Evolutionary conservation across 768 basidiomycete species (phyloP).

Genomic region (Kwoniella sp.): DNA sequence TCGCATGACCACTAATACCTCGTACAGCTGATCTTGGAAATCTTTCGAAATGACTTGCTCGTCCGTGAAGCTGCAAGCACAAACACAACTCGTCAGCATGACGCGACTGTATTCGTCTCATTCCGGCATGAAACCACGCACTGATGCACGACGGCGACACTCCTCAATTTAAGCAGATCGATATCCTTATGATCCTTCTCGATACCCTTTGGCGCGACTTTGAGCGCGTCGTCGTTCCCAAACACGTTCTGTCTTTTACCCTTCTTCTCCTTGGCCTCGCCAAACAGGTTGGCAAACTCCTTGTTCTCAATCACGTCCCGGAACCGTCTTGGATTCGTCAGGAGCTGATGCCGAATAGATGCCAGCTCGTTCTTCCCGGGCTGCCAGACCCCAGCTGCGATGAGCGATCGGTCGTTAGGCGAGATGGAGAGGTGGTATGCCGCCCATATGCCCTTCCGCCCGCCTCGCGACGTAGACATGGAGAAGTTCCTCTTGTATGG

Average conservation of each 20-base stretch:
- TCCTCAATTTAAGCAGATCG: conserved; percentile 82
- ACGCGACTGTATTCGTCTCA: neutral
- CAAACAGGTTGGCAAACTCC: conserved; percentile 77
- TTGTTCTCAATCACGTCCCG: conserved; percentile 69
- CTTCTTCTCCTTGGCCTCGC: conserved; percentile 64
- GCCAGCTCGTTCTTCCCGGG: conserved; percentile 71
- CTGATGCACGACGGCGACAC: conserved; percentile 70
- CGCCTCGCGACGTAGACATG: conserved; percentile 83
- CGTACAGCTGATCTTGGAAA: conserved; percentile 68
- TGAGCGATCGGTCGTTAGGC: conserved; percentile 64
- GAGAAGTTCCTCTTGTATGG: conserved; percentile 86
- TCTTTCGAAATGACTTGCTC: conserved; percentile 68
- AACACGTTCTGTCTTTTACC: conserved; percentile 76
- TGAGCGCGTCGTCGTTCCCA: conserved; percentile 82
- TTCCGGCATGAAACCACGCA: conserved; percentile 51
- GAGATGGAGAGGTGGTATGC: conserved; percentile 66
- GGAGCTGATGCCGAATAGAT: conserved; percentile 73
- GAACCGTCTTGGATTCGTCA: conserved; percentile 65
- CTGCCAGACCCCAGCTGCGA: conserved; percentile 71
- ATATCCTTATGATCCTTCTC: conserved; percentile 86
- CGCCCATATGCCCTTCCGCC: conserved; percentile 87
- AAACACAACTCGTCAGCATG: neutral
- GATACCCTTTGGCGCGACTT: conserved; percentile 87
- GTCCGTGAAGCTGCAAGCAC: conserved; percentile 67
- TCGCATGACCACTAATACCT: conserved; percentile 63